These are phyloP conservation scores for Punica granatum DNA, from an alignment of 345 rosid species.

Conservation along the genomic window DNA sequence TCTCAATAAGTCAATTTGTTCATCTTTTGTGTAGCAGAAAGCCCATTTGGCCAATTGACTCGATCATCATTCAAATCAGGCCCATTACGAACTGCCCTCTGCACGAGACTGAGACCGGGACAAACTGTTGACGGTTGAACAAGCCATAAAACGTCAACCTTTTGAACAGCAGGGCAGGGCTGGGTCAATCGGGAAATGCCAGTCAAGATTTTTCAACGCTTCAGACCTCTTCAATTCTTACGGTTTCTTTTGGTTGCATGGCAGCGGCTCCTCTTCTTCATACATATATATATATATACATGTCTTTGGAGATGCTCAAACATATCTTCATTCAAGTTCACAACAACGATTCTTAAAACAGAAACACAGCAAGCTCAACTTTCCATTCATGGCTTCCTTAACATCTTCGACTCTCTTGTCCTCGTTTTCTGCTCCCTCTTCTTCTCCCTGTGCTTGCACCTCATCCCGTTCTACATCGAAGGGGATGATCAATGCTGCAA, in stretches of 20 bases:
- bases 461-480: not conserved
- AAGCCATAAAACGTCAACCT: not conserved
- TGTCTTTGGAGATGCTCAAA: not conserved
- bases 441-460: not conserved
- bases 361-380: no score
- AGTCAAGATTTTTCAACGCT: constrained; percentile 1
- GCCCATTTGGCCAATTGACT: not conserved
- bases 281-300: not conserved
- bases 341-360: not conserved
- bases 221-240: not conserved
- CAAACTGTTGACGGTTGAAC: not conserved
- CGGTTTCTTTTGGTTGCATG: not conserved
- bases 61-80: not conserved
- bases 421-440: not conserved
- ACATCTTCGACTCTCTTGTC: constrained; percentile 1
- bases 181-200: not conserved
- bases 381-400: constrained; percentile 6
- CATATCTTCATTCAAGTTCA: not conserved
- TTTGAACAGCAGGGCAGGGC: not conserved
- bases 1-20: no score
- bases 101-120: not conserved
- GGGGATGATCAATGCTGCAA: not conserved
- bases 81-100: not conserved
- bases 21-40: no score
- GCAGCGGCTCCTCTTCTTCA: not conserved